Conservation (phyloP, 2,329 filamentous ascomycete species). For the Arachnomyces sp. region DNA sequence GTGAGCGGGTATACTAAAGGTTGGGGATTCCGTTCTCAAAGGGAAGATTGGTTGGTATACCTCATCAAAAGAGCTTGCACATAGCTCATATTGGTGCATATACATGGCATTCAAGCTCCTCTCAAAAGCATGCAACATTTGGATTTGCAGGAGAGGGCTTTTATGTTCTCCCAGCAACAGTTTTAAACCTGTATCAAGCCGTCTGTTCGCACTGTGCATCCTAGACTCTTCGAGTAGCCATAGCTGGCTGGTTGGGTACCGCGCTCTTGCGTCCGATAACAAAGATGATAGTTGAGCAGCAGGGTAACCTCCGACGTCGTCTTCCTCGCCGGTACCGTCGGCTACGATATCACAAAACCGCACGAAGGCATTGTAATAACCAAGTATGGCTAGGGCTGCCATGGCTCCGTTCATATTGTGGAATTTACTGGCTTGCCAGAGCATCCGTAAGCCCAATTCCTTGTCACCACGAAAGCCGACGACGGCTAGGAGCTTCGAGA, state of each 20-base stretch:
- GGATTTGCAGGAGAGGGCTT: constrained; percentile 78
- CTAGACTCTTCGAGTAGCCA: constrained; percentile 87
- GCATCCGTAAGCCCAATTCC: constrained; percentile 68
- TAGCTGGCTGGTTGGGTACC: constrained; percentile 72
- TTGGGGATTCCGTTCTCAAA: not conserved
- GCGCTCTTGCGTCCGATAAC: constrained; percentile 62
- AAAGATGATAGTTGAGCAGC: constrained; percentile 57
- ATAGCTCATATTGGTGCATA: constrained; percentile 64
- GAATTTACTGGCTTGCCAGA: constrained; percentile 84
- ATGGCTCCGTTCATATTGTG: constrained; percentile 89
- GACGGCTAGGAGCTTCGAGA: constrained; percentile 75
- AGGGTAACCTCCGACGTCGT: constrained; percentile 63
- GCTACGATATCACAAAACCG: constrained; percentile 84
- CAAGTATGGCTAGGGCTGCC: constrained; percentile 68
- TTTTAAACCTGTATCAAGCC: constrained; percentile 59
- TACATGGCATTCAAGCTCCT: constrained; percentile 70
- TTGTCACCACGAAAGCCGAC: constrained; percentile 89
- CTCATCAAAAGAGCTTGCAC: constrained; percentile 63
- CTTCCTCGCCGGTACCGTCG: constrained; percentile 36
- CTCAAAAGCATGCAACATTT: constrained; percentile 79
- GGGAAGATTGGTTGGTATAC: constrained; percentile 25
- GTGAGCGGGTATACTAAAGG: not conserved
- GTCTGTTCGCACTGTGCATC: constrained; percentile 58
- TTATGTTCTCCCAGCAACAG: constrained; percentile 53
- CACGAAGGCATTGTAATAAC: constrained; percentile 80